Evolutionary conservation across 495 filamentous ascomycete species (phyloP), one percentile per base, ranked within the genome.

Genomic region (Daldinia loculata): DNA sequence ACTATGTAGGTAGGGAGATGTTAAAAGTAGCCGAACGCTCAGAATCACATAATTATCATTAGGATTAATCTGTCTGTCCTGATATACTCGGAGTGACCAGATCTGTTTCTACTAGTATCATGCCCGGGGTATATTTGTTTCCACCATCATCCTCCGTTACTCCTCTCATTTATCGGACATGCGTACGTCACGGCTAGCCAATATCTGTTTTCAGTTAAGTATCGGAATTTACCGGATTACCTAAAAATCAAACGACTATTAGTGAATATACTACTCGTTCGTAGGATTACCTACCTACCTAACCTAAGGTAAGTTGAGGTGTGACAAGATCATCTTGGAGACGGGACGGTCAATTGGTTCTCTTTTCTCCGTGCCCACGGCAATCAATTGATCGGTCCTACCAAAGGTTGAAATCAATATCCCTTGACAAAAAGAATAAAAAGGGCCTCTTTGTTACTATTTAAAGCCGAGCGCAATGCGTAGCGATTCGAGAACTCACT

Each of bases 371-470:
- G 56, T 58, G 38, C 50, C 29, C 27, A 30, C 27, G 24, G 14
- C 29, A 61, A 19, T 22, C 56, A 57, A 53, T 38, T 61, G 22
- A n/a, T 61, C 61, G 56, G 56, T 56, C 30, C 36, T 53, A 27
- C 57, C 22, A 58, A 19, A 32, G 27, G 14, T 45, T 27, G 12
- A 36, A 34, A 41, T 57, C 15, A 41, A 4, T 43, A 63, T 69
- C 59, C 59, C 52, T 52, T 50, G 52, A 60, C 17, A 32, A 14
- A 60, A 55, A 60, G 48, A 60, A 60, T 50, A 29, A 51, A 24
- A 32, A 63, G 39, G 53, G 14, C 4, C 6, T 55, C 51, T n/a
- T 34, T 53, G 52, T 53, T 63, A n/a, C 67, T 70, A 65, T 70
- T 63, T 69, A 63, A 69, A 69, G 41, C 52, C 43, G 12, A 26